Conservation (phyloP, 176 grass and related monocot species). For the Melocanna baccifera region DNA sequence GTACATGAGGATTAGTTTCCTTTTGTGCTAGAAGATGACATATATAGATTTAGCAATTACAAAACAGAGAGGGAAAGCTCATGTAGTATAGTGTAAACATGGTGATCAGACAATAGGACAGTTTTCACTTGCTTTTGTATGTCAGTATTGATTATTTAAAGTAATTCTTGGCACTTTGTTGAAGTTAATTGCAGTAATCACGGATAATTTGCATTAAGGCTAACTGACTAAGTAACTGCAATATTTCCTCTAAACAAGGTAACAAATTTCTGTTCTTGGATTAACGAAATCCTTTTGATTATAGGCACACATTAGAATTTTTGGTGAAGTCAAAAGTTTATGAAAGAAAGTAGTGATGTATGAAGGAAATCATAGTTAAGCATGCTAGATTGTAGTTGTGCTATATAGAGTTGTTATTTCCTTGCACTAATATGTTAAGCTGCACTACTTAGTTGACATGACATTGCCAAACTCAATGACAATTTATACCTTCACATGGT, state of each 20-base stretch:
- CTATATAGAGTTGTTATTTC: conserved; percentile 7
- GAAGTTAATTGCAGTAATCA: not conserved
- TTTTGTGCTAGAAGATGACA: conserved; percentile 1
- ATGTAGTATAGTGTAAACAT: not conserved
- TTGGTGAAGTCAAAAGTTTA: conserved; percentile 8
- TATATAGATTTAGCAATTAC: not conserved
- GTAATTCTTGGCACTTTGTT: conserved; percentile 5
- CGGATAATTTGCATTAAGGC: conserved; percentile 2
- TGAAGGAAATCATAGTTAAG: not conserved
- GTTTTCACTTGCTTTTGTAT: conserved; percentile 7
- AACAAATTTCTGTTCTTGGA: not conserved
- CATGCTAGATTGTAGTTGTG: not conserved
- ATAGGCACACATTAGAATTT: conserved; percentile 4
- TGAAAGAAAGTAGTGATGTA: conserved; percentile 4
- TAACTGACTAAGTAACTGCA: not conserved
- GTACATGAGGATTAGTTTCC: not conserved
- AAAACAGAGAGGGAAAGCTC: conserved; percentile 3
- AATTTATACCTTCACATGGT: not conserved
- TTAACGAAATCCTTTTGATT: conserved; percentile 10
- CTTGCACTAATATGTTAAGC: conserved; percentile 11
- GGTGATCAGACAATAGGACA: not conserved
- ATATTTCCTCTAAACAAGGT: not conserved
- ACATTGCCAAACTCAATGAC: not conserved
- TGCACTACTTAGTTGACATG: not conserved
- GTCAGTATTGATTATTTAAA: not conserved